Evolutionary conservation across 2,329 filamentous ascomycete genomes (phyloP).

Genomic region (Talaromyces sp.): DNA sequence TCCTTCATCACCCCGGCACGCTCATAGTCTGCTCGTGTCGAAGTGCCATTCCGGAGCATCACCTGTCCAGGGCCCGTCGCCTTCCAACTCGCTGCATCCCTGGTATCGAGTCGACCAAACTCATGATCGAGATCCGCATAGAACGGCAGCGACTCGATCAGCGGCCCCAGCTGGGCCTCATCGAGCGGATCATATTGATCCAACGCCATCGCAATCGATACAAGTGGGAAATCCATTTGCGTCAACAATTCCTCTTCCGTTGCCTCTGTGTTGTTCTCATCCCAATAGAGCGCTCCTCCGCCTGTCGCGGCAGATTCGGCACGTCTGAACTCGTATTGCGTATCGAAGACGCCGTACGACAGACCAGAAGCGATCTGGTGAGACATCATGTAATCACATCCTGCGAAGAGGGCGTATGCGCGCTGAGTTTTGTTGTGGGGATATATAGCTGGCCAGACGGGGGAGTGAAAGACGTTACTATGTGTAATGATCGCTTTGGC

Average conservation of each 20-base stretch:
- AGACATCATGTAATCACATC: constrained; percentile 28
- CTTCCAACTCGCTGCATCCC: constrained; percentile 24
- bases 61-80: constrained; percentile 29
- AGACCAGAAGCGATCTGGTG: constrained; percentile 35
- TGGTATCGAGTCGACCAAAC: constrained; percentile 18
- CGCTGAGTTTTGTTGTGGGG: constrained; percentile 16
- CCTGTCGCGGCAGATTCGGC: constrained; percentile 22
- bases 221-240: constrained; percentile 40
- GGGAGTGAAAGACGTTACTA: constrained; percentile 22
- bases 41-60: constrained; percentile 36
- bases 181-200: constrained; percentile 26
- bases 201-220: constrained; percentile 35
- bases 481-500: constrained; percentile 19
- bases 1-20: constrained; percentile 32
- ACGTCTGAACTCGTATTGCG: constrained; percentile 34
- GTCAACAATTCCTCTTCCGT: neutral
- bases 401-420: constrained; percentile 4
- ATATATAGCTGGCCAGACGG: constrained; percentile 20
- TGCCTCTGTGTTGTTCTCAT: neutral
- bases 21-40: constrained; percentile 36
- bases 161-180: constrained; percentile 20
- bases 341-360: constrained; percentile 40
- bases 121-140: neutral
- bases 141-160: neutral
- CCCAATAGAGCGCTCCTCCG: constrained; percentile 1